phyloP scores from a whole-genome alignment of 2,329 filamentous ascomycete species.

The Nigrograna mackinnonii region DNA sequence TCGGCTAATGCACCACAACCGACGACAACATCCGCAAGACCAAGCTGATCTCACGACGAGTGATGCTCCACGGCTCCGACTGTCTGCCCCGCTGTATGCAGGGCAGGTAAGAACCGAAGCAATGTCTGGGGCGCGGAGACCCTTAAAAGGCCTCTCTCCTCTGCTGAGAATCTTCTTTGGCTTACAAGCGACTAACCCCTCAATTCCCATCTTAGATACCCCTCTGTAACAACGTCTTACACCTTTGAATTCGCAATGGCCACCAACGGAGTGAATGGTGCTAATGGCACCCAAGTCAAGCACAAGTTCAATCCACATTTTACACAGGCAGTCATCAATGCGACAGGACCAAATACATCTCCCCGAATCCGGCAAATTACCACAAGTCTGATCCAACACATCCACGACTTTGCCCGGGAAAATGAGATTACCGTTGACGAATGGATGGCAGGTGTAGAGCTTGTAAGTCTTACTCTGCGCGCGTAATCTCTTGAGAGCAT shows the following conservation, averaged over 20 bases:
- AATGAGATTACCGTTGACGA: slow-evolving; percentile 78
- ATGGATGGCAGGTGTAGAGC: slow-evolving; percentile 74
- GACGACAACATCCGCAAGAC: too few species aligned
- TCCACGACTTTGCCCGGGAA: slow-evolving; percentile 79
- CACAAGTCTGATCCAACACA: slow-evolving; percentile 66
- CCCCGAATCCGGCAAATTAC: slow-evolving; percentile 68
- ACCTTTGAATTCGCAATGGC: not conserved
- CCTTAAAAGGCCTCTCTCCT: too few species aligned
- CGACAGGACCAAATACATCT: slow-evolving; percentile 70
- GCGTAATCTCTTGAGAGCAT: not conserved
- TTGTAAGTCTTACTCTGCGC: slow-evolving; percentile 49
- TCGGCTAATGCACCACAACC: too few species aligned
- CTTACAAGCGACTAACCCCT: too few species aligned
- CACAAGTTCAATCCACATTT: slow-evolving; percentile 73
- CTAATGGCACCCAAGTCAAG: slow-evolving; percentile 18
- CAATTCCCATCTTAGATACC: too few species aligned
- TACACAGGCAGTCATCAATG: slow-evolving; percentile 72
- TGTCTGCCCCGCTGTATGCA: too few species aligned
- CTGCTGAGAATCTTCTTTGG: too few species aligned
- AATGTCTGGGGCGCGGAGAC: too few species aligned
- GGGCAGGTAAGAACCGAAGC: too few species aligned
- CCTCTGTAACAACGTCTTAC: too few species aligned
- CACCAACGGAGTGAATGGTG: not conserved
- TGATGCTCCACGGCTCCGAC: too few species aligned
- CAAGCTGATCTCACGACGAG: too few species aligned